A percentile compares a stretch with the other conserved stretches of the same genome.
phyloP scores from a whole-genome alignment of 768 basidiomycete genomes.

The Rhizopogon rudus region DNA sequence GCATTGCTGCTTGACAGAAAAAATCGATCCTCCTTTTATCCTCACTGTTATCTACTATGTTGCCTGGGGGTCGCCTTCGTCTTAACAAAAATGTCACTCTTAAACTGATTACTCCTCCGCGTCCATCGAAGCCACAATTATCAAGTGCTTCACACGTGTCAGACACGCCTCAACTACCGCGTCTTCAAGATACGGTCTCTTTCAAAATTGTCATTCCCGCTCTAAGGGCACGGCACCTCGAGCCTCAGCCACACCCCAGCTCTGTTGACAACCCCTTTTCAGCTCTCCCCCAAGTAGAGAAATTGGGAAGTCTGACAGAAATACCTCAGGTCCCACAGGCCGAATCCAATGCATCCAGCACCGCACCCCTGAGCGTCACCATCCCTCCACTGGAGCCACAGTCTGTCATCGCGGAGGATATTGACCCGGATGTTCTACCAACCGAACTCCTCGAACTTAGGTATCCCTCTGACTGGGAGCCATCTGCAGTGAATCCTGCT shows the following conservation, averaged over 20 bases:
- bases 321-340: not conserved
- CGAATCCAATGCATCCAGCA: not conserved
- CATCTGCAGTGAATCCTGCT: not conserved
- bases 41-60: conserved; percentile 5
- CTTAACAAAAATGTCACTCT: conserved; percentile 3
- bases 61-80: conserved; percentile 5
- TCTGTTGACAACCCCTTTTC: not conserved
- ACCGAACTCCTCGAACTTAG: not conserved
- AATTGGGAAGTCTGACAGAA: not conserved
- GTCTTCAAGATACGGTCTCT: not conserved
- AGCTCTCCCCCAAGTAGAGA: not conserved
- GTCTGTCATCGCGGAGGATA: not conserved
- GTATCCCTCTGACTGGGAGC: not conserved
- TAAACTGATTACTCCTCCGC: conserved; percentile 4
- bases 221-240: not conserved
- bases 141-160: no score
- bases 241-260: not conserved
- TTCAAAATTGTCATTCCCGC: not conserved
- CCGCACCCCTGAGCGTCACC: not conserved
- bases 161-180: not conserved
- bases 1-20: not conserved
- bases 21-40: not conserved
- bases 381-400: not conserved
- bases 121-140: not conserved
- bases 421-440: not conserved